phyloP scores from a whole-genome alignment of 345 rosid species.

The Pelargonium nanum region DNA sequence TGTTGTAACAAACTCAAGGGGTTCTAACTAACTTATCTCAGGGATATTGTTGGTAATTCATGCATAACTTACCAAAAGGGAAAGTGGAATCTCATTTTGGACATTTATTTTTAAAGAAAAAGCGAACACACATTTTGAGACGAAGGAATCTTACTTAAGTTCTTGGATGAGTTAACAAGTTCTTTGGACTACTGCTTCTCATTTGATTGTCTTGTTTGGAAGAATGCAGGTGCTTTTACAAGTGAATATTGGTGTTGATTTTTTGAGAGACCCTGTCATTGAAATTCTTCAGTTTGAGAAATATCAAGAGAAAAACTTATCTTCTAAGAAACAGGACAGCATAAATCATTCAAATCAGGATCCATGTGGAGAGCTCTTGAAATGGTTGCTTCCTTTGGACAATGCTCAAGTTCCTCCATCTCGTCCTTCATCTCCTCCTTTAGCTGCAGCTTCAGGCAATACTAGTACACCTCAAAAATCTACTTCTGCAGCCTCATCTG shows the following conservation, averaged over 20 bases:
- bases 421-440: conserved; percentile 49
- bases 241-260: conserved; percentile 71
- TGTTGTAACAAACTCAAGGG: too few relatives aligned
- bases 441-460: conserved; percentile 44
- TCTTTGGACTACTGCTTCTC: conserved; percentile 29
- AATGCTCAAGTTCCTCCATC: conserved; percentile 48
- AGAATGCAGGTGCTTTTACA: conserved; percentile 93
- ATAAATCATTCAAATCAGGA: conserved; percentile 33
- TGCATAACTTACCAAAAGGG: too few relatives aligned
- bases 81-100: too few relatives aligned
- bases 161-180: background rate
- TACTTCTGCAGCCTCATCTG: conserved; percentile 36
- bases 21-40: too few relatives aligned
- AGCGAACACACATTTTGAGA: background rate
- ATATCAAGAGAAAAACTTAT: conserved; percentile 29
- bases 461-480: conserved; percentile 44
- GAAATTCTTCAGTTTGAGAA: conserved; percentile 98
- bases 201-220: conserved; percentile 59
- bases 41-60: too few relatives aligned
- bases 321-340: conserved; percentile 28
- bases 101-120: too few relatives aligned
- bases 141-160: background rate
- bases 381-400: conserved; percentile 94
- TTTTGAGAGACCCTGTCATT: conserved; percentile 65
- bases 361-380: conserved; percentile 66